These are phyloP conservation scores for Penicillium alfredii DNA, from an alignment of 495 filamentous ascomycete species.

Conservation along the genomic window DNA sequence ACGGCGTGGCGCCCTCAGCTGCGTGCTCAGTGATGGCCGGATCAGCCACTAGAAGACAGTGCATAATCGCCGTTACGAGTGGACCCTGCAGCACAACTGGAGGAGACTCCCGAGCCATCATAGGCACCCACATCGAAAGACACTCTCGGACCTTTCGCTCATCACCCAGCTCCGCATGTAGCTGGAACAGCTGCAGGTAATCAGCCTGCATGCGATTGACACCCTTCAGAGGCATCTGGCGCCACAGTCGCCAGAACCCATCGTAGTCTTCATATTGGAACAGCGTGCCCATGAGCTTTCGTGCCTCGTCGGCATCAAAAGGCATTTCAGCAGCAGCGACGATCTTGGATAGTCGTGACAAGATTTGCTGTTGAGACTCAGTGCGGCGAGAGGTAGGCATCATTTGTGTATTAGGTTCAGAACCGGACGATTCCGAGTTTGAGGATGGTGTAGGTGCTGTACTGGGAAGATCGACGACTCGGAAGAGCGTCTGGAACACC, in stretches of 20 bases:
- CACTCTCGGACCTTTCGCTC: slow-evolving; percentile 42
- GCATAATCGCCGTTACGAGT: slow-evolving; percentile 36
- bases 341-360: slow-evolving; percentile 23
- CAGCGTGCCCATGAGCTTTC: slow-evolving; percentile 42
- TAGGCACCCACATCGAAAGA: slow-evolving; percentile 45
- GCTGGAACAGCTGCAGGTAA: slow-evolving; percentile 51
- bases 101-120: slow-evolving; percentile 55
- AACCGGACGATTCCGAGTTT: not conserved
- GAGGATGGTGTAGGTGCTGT: slow-evolving; percentile 9
- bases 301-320: slow-evolving; percentile 43
- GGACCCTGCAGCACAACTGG: slow-evolving; percentile 39
- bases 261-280: slow-evolving; percentile 41
- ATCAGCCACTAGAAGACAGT: slow-evolving; percentile 50
- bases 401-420: not conserved
- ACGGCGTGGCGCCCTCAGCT: slow-evolving; percentile 13
- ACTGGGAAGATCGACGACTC: slow-evolving; percentile 15
- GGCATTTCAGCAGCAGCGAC: slow-evolving; percentile 32
- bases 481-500: slow-evolving; percentile 39
- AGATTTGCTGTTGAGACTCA: slow-evolving; percentile 12
- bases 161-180: slow-evolving; percentile 44
- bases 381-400: slow-evolving; percentile 6
- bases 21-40: slow-evolving; percentile 32
- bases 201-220: slow-evolving; percentile 46
- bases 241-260: slow-evolving; percentile 58
- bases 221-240: slow-evolving; percentile 44